Percentiles rank a stretch among this genome's conserved stretches.
Evolutionary conservation across 1,139 yeast species (phyloP).

Genomic region (Martiniozyma asiatica): DNA sequence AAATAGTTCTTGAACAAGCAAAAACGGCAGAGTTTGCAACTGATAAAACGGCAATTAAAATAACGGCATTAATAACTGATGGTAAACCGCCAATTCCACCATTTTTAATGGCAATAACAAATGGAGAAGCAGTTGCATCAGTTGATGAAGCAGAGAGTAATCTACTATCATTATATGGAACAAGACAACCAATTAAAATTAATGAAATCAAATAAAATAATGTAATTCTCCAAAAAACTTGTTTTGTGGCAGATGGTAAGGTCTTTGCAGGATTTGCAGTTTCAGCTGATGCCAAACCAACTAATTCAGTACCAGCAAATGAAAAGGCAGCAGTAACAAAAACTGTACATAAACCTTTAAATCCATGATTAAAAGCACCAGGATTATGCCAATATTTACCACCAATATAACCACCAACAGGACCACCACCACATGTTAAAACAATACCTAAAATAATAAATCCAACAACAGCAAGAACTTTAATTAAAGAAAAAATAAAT

Average conservation of each 20-base stretch:
- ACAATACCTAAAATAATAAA: conserved; percentile 36
- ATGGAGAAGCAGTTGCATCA: conserved; percentile 33
- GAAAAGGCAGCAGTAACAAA: conserved; percentile 40
- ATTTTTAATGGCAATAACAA: conserved; percentile 36
- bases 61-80: conserved; percentile 55
- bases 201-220: conserved; percentile 47
- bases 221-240: conserved; percentile 56
- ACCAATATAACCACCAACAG: conserved; percentile 43
- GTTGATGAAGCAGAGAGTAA: conserved; percentile 30
- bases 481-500: conserved; percentile 11
- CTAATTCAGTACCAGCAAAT: conserved; percentile 58
- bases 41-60: conserved; percentile 49
- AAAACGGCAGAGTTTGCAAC: conserved; percentile 65
- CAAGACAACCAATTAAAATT: conserved; percentile 41
- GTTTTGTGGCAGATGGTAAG: conserved; percentile 54
- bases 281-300: conserved; percentile 74
- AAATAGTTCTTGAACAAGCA: conserved; percentile 67
- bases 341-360: conserved; percentile 34
- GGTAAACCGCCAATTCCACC: conserved; percentile 35
- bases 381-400: conserved; percentile 44
- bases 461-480: conserved; percentile 24
- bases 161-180: conserved; percentile 40
- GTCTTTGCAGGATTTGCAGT: conserved; percentile 55
- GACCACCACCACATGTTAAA: conserved; percentile 43
- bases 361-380: conserved; percentile 43